Percentiles rank a stretch among this genome's conserved stretches.
Evolutionary conservation across 2,329 filamentous ascomycete genomes (phyloP).

Genomic region (Fusarium denticulatum): DNA sequence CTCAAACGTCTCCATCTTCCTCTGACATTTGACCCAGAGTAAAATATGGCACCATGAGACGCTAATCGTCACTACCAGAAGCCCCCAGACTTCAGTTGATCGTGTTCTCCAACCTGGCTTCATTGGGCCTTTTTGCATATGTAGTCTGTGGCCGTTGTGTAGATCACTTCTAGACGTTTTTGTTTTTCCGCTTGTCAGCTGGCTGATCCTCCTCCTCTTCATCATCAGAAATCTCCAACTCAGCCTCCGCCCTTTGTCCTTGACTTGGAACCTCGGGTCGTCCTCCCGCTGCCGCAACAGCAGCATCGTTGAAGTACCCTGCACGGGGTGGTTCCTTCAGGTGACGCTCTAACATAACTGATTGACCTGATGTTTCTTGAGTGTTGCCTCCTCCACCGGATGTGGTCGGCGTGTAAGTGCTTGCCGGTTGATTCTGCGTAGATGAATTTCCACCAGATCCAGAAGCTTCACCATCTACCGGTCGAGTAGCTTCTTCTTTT

Average conservation of each 20-base stretch:
- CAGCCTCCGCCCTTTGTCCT: too few relatives aligned
- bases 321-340: too few relatives aligned
- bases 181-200: too few relatives aligned
- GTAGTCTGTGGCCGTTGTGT: neutral
- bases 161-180: neutral
- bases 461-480: neutral
- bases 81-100: neutral
- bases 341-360: too few relatives aligned
- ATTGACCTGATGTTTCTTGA: neutral
- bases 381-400: neutral
- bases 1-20: neutral
- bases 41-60: conserved; percentile 2
- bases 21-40: neutral
- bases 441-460: neutral
- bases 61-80: neutral
- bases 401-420: neutral
- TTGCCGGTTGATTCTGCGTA: neutral
- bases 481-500: neutral
- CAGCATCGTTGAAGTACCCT: too few relatives aligned
- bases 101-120: neutral
- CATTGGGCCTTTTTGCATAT: neutral
- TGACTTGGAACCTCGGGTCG: too few relatives aligned
- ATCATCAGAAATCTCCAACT: too few relatives aligned
- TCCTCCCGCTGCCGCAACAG: too few relatives aligned
- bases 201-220: too few relatives aligned